These are phyloP conservation scores for Rugosomyces carneus DNA, from an alignment of 1,284 basidiomycete species.

Conservation along the genomic window DNA sequence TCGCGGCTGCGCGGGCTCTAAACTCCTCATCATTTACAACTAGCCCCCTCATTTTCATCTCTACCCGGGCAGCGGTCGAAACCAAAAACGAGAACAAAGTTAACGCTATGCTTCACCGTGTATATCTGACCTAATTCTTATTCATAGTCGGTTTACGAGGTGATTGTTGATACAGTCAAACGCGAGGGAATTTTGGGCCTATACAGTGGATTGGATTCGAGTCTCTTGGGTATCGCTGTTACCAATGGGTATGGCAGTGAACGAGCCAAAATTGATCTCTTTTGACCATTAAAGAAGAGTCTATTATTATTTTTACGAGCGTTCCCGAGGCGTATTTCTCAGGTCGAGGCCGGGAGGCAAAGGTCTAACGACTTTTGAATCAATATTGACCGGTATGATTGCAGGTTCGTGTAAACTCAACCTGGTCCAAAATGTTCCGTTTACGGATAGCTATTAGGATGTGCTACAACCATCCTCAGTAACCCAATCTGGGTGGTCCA, in stretches of 20 bases:
- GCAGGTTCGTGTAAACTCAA: constrained; percentile 49
- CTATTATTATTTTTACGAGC: constrained; percentile 84
- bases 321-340: constrained; percentile 52
- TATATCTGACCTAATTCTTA: neutral
- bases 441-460: constrained; percentile 43
- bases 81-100: constrained; percentile 72
- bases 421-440: neutral
- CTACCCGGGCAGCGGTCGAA: constrained; percentile 90
- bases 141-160: constrained; percentile 46
- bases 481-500: constrained; percentile 98
- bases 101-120: neutral
- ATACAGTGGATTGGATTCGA: constrained; percentile 86
- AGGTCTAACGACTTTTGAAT: constrained; percentile 78
- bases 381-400: constrained; percentile 85
- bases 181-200: constrained; percentile 83
- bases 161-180: constrained; percentile 72
- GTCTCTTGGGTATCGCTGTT: constrained; percentile 85
- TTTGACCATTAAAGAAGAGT: constrained; percentile 37
- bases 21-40: neutral
- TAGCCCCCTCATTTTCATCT: constrained; percentile 89
- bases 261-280: neutral
- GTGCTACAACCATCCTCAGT: constrained; percentile 84
- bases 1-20: neutral
- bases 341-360: constrained; percentile 55
- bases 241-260: constrained; percentile 70